These are phyloP conservation scores for Gilbertella persicaria DNA, from an alignment of 371 early-diverging fungal genomes.

Conservation along the genomic window DNA sequence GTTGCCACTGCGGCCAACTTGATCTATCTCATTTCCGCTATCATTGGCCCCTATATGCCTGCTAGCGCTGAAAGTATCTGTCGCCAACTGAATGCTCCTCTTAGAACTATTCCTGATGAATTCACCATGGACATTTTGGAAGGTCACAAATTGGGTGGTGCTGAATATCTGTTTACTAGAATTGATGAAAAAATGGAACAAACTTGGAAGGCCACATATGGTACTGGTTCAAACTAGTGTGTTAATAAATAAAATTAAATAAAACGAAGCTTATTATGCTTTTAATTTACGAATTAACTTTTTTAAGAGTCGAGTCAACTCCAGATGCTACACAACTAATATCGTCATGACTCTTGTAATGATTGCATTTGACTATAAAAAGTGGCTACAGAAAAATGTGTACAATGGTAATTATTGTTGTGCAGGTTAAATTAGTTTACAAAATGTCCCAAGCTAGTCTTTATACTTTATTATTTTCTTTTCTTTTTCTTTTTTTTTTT, in stretches of 20 bases:
- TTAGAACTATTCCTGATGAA: conserved; percentile 73
- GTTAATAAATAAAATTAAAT: not conserved
- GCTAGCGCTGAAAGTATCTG: conserved; percentile 77
- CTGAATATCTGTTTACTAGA: conserved; percentile 88
- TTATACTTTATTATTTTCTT: too few species aligned
- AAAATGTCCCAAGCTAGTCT: too few species aligned
- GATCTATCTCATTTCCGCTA: conserved; percentile 83
- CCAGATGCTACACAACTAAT: too few species aligned
- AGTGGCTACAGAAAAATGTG: too few species aligned
- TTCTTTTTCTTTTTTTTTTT: too few species aligned
- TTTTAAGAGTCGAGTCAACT: too few species aligned
- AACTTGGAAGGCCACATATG: conserved; percentile 70
- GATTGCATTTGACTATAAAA: too few species aligned
- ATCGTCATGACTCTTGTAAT: too few species aligned
- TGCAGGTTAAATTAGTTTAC: too few species aligned
- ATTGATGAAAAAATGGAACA: conserved; percentile 85
- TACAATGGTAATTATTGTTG: too few species aligned
- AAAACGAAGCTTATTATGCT: not conserved
- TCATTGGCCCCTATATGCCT: conserved; percentile 97
- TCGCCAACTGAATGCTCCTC: conserved; percentile 80
- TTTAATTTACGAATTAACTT: not conserved
- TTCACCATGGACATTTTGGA: conserved; percentile 71
- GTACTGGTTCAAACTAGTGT: conserved; percentile 50
- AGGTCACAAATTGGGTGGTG: conserved; percentile 85
- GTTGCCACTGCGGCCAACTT: conserved; percentile 84